Percentiles rank a stretch among this genome's conserved stretches.
phyloP scores from a whole-genome alignment of 129 eudicot species.

The Smallanthus sonchifolius region DNA sequence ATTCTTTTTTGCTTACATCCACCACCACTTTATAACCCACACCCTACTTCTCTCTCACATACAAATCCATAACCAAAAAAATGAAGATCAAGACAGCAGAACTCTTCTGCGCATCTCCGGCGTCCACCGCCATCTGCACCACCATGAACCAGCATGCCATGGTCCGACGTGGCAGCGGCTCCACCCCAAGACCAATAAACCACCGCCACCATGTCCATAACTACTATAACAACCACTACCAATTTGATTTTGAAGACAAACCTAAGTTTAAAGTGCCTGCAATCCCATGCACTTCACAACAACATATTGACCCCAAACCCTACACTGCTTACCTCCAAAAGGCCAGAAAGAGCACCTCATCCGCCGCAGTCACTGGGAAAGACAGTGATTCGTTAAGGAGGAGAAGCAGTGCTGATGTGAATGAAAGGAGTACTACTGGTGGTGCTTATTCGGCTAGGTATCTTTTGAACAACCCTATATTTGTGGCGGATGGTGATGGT shows the following conservation, averaged over 20 bases:
- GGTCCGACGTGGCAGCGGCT: constrained; percentile 26
- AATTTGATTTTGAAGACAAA: constrained; percentile 35
- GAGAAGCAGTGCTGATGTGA: constrained; percentile 24
- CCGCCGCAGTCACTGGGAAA: not conserved
- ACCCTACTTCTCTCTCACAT: constrained; percentile 4
- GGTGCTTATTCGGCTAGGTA: constrained; percentile 27
- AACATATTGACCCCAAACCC: constrained; percentile 38
- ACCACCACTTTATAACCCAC: constrained; percentile 23
- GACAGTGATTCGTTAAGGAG: constrained; percentile 12
- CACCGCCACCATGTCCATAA: constrained; percentile 21
- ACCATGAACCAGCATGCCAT: constrained; percentile 40
- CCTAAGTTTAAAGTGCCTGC: constrained; percentile 29
- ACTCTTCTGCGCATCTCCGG: constrained; percentile 47
- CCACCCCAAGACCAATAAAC: constrained; percentile 25
- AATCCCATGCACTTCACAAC: constrained; percentile 37
- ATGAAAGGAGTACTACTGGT: not conserved
- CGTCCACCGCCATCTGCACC: constrained; percentile 51
- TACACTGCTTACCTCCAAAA: constrained; percentile 29
- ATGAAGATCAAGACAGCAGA: constrained; percentile 42
- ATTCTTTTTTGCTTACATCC: not conserved
- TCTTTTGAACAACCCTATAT: constrained; percentile 16
- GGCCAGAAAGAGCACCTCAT: constrained; percentile 26
- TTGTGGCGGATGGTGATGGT: constrained; percentile 9
- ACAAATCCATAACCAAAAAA: constrained; percentile 12
- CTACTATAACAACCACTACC: constrained; percentile 34